Evolutionary conservation across 345 rosid species (phyloP), one percentile per base, ranked within the genome.

Genomic region (Hevea brasiliensis): DNA sequence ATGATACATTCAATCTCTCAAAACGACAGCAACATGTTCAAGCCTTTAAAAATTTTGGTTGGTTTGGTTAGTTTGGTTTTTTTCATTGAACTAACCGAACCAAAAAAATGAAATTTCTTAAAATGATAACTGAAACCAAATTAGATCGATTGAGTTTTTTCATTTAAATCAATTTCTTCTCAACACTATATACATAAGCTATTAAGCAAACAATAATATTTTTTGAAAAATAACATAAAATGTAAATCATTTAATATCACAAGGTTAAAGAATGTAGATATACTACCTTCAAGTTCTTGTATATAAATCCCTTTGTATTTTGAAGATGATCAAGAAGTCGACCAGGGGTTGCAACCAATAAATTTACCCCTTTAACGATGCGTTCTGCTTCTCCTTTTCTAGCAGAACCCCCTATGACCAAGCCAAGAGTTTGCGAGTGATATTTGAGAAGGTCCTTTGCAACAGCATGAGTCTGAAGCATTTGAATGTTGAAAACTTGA

Each of bases 251-350:
- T 32, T 32, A 32, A 32, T 32, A 32, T 32, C 37, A 60, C 57
- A 40, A 54, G 9, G 23, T 42, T 35, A 58, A 61, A 64, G 63
- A 32, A 50, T 48, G 29, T 45, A 3, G 55, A 21, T 4, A 61
- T 10, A 41, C 42, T 82, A 92, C 99, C 97, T 95, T 95, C 69
- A 96, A 79, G 74, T 90, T 86, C 79, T 92, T 96, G 81, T 70
- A 93, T 57, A 90, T 80, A 77, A 96, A 96, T 45, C 93, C 91
- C 80, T 91, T 91, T 6, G 97, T 93, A 74, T 96, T 84, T 68
- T 91, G 98, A 81, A 93, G 95, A 85, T 91, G 99, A 74, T 96
- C 97, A 74, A 96, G 93, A 76, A 96, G 97, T 21, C 98, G 93
- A 57, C 98, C 97, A 76, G 97, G 99, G 24, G 99, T 96, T 77